Conservation (phyloP, 345 rosid genomes). For the Euphorbia pulcherrima region DNA sequence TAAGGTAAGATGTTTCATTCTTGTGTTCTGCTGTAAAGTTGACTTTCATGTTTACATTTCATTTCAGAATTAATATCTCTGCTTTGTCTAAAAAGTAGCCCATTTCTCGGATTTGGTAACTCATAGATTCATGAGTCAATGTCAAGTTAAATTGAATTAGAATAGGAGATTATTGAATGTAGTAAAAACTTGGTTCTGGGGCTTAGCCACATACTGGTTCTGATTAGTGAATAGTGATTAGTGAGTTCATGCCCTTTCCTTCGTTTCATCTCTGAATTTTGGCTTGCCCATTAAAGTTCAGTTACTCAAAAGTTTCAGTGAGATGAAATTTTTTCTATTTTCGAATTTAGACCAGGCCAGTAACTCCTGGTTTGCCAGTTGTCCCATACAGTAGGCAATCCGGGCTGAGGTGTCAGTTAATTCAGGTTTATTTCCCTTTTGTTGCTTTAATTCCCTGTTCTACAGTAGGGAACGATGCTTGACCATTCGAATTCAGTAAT, state of each 20-base stretch:
- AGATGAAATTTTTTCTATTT: too few relatives aligned
- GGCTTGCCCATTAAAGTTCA: too few relatives aligned
- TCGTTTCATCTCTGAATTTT: not conserved
- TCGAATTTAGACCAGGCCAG: too few relatives aligned
- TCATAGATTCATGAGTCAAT: not conserved
- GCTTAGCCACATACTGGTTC: not conserved
- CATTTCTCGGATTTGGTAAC: not conserved
- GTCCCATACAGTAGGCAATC: too few relatives aligned
- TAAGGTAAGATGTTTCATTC: constrained; percentile 43
- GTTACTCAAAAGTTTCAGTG: too few relatives aligned
- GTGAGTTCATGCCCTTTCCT: not conserved
- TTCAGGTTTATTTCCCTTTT: too few relatives aligned
- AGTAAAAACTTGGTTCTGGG: not conserved
- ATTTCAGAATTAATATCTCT: not conserved
- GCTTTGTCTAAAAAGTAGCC: not conserved
- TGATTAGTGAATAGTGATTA: not conserved
- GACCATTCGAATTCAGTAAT: not conserved
- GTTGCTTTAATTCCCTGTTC: not conserved
- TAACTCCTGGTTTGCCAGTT: too few relatives aligned
- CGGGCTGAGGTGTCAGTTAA: too few relatives aligned
- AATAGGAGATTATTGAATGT: not conserved
- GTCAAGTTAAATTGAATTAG: not conserved
- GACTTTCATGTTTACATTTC: not conserved
- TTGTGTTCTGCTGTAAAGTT: not conserved
- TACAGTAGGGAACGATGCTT: not conserved